phyloP scores from a whole-genome alignment of 495 filamentous ascomycete species.

The Daldinia loculata region DNA sequence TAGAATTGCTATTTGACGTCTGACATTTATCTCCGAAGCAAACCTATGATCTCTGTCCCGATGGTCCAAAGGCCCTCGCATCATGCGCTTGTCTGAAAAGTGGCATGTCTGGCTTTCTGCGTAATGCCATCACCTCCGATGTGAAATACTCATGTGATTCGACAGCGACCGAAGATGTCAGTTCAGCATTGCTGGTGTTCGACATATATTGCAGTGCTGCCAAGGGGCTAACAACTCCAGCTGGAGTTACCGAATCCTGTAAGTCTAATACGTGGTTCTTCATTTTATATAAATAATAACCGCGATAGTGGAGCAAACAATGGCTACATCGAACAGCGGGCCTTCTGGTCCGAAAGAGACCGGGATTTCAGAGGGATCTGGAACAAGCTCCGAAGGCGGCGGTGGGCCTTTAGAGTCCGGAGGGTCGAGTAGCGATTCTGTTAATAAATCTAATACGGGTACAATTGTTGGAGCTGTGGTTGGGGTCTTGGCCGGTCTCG shows the following conservation, averaged over 20 bases:
- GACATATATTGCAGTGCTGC: conserved; percentile 60
- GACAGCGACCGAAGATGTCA: conserved; percentile 57
- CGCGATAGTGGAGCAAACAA: conserved; percentile 26
- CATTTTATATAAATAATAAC: conserved; percentile 9
- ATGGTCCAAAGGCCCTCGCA: conserved; percentile 54
- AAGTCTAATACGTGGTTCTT: conserved; percentile 25
- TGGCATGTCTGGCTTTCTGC: conserved; percentile 49
- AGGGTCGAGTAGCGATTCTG: conserved; percentile 13
- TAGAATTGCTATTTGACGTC: neutral
- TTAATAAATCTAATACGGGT: conserved; percentile 41
- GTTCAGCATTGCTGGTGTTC: conserved; percentile 55
- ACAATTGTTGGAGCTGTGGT: conserved; percentile 50
- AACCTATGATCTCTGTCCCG: conserved; percentile 52
- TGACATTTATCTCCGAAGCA: conserved; percentile 42
- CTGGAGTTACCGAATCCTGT: conserved; percentile 52
- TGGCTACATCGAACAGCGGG: conserved; percentile 34
- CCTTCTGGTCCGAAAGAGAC: conserved; percentile 32
- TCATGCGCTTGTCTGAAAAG: conserved; percentile 60
- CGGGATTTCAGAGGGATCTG: conserved; percentile 12
- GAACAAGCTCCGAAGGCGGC: neutral
- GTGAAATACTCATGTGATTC: conserved; percentile 54
- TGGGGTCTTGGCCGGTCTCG: conserved; percentile 48
- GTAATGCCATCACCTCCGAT: conserved; percentile 48
- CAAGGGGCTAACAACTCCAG: conserved; percentile 47
- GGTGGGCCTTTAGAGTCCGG: conserved; percentile 16